A percentile compares a stretch with the other conserved stretches of the same genome.
Conservation (phyloP, 2,329 filamentous ascomycete species). For the Fusarium sp. region DNA sequence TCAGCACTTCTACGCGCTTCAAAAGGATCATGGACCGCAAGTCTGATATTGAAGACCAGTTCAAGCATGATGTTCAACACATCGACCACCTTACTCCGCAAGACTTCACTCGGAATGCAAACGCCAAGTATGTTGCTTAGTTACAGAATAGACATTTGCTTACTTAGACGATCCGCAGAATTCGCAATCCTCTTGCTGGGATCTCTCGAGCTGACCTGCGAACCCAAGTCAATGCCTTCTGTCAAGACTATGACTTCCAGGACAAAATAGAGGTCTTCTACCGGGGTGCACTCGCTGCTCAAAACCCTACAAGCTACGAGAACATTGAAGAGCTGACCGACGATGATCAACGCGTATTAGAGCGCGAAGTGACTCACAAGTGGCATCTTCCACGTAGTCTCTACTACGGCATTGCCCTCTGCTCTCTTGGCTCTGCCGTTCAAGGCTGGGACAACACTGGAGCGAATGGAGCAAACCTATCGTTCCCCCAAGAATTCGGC, state of each 20-base stretch:
- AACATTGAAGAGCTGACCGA: constrained; percentile 37
- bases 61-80: constrained; percentile 31
- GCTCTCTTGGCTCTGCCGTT: constrained; percentile 45
- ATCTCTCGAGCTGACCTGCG: constrained; percentile 36
- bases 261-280: constrained; percentile 42
- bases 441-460: constrained; percentile 59
- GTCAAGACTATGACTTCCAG: constrained; percentile 40
- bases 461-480: constrained; percentile 52
- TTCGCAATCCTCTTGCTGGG: constrained; percentile 42
- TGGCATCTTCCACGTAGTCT: constrained; percentile 43
- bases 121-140: constrained; percentile 47
- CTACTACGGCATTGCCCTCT: constrained; percentile 43
- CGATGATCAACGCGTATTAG: constrained; percentile 37
- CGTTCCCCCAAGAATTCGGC: constrained; percentile 49
- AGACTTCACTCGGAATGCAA: constrained; percentile 45
- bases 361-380: constrained; percentile 41
- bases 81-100: constrained; percentile 14
- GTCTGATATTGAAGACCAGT: constrained; percentile 34
- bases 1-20: background rate
- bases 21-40: background rate
- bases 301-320: constrained; percentile 34
- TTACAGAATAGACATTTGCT: background rate
- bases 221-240: constrained; percentile 39
- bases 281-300: constrained; percentile 44
- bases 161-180: constrained; percentile 10